Evolutionary conservation across 176 grass and related monocot species (phyloP), one percentile per base, ranked within the genome.

Genomic region (Eleusine coracana): DNA sequence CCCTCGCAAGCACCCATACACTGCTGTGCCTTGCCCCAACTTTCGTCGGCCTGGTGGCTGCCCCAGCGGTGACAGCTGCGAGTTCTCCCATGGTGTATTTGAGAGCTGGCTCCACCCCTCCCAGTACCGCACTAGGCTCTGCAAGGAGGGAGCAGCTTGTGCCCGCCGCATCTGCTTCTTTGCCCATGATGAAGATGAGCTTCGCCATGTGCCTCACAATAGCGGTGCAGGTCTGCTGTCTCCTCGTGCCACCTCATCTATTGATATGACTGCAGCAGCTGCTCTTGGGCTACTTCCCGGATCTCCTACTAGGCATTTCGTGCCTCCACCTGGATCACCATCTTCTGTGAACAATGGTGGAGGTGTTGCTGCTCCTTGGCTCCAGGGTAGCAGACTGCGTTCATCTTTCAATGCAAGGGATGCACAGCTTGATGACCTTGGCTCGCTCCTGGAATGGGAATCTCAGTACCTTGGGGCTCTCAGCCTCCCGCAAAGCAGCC

Each of bases 91-190:
- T 66, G 92, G 94, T 38, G 94, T 97, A 7, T 97, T 97, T 2
- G 94, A 97, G 92, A 90, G 94, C 77, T 97, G 94, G 94, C 92
- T 97, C 64, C 94, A 97, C 86, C 94, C 92, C 3, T 87, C 90
- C 1, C 92, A 97, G 86, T 97, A 97, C 64, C 92, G 94, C 73
- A 97, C 94, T n/a, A 86, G 92, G 76, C 89, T 94, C 17, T 97
- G 92, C 70, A 97, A 97, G 73, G 92, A 94, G 65, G 90, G 92
- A 2, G 85, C 77, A 2, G 85, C 82, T 70, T 97, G 94, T 18
- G 89, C 82, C 10, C 92, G 94, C 5, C 87, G 94, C 69, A 93
- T 97, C 50, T 97, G 94, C 66, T 97, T 97, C 80, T 97, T 97
- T 7, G 94, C 94, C 0, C 94, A 97, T 40, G 91, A 89, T 5